Evolutionary conservation across 1,139 yeast genomes (phyloP).

Genomic region (Lipomyces yarrowii): DNA sequence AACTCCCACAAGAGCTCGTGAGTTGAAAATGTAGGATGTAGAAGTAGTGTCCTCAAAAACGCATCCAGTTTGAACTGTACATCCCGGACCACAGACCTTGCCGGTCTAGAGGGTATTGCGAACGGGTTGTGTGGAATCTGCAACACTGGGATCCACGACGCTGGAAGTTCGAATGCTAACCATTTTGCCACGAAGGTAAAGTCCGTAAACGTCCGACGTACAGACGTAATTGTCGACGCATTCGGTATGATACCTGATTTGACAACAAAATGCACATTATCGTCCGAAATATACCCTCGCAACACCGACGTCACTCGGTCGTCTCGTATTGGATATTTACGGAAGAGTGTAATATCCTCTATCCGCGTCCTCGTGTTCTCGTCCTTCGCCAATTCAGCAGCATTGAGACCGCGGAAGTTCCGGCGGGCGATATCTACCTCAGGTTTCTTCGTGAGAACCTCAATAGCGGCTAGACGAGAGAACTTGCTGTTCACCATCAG

Average conservation of each 20-base stretch:
- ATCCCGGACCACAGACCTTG: constrained; percentile 50
- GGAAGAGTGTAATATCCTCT: constrained; percentile 46
- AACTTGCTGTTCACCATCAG: constrained; percentile 71
- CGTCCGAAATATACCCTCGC: constrained; percentile 38
- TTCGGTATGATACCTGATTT: constrained; percentile 27
- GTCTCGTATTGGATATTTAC: constrained; percentile 33
- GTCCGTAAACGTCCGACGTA: constrained; percentile 47
- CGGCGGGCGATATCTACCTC: constrained; percentile 38
- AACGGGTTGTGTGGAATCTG: constrained; percentile 40
- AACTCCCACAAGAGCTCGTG: constrained; percentile 52
- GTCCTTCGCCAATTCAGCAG: constrained; percentile 57
- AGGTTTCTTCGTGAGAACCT: constrained; percentile 39
- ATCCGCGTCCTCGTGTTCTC: constrained; percentile 50
- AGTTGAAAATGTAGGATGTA: constrained; percentile 42
- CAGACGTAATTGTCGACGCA: constrained; percentile 32
- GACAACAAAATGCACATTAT: constrained; percentile 39
- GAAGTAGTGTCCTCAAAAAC: constrained; percentile 48
- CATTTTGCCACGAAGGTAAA: constrained; percentile 47
- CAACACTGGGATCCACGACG: constrained; percentile 45
- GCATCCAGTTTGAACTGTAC: constrained; percentile 53
- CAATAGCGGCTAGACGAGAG: constrained; percentile 63
- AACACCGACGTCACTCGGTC: constrained; percentile 37
- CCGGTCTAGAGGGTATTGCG: constrained; percentile 42
- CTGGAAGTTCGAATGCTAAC: constrained; percentile 43
- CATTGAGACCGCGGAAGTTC: constrained; percentile 33